Evolutionary conservation across 768 basidiomycete genomes (phyloP), one percentile per base, ranked within the genome.

Genomic region (Lactarius vividus): DNA sequence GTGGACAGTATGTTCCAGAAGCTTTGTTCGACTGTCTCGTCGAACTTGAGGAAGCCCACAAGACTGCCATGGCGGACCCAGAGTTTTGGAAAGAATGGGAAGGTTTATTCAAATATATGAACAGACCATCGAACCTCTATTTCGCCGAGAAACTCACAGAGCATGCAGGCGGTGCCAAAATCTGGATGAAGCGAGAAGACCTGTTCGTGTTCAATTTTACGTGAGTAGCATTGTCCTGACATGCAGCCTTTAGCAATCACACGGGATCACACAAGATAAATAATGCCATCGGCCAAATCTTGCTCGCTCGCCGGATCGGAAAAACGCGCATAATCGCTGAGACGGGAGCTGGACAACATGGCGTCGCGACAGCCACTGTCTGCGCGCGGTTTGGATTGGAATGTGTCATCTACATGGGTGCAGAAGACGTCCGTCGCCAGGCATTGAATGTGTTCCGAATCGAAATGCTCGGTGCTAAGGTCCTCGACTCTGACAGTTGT

Each of bases 191-290:
- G 82, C 87, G 95, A 55, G 96, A 96, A 78, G 94, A 96, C 72
- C 73, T 96, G 89, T 90, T 75, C 28, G 57, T 65, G 46, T 33
- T 18, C 26, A 23, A 54, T 26, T 44, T 57, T n/a, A 35, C 16
- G 11, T 37, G 57, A 31, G 26, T 23, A 33, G 23, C 6, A 29
- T 16, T 6, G 39, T 42, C 33, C 57, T 71, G 67, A 64, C 35
- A 58, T 57, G 33, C 66, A 28, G 20, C 20, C 11, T 31, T 64
- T 46, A 93, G 91, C 65, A 99, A 99, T 75, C 96, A 98, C 75
- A 98, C 97, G 0, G 97, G 97, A 18, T 98, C 96, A 11, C 97
- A 99, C 78, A 99, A 98, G 77, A 98, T 99, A 74, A 98, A 98
- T 79, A 99, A 99, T 75, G 96, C 96, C 28, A 89, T 99, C 65